These are phyloP conservation scores for Populus ilicifolia DNA, from an alignment of 345 rosid species.

Conservation along the genomic window DNA sequence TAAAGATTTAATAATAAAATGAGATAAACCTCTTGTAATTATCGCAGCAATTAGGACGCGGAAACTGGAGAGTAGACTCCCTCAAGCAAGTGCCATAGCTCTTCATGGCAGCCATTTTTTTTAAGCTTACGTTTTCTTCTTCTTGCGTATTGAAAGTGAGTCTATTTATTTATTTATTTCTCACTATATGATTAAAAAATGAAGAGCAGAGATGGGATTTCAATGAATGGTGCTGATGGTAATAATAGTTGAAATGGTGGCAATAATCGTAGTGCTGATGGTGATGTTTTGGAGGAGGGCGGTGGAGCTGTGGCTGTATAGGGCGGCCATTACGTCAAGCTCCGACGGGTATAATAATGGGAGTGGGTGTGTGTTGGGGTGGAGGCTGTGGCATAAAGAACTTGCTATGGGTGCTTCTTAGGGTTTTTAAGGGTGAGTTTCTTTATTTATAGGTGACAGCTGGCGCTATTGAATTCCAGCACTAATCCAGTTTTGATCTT, in stretches of 20 bases:
- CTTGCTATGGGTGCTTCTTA: background rate
- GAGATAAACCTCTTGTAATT: constrained; percentile 40
- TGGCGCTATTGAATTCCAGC: background rate
- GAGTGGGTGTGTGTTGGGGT: background rate
- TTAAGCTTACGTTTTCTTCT: background rate
- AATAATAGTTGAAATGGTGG: background rate
- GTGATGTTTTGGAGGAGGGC: background rate
- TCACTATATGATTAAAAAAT: background rate
- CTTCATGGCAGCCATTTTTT: constrained; percentile 43
- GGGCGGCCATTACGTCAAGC: background rate
- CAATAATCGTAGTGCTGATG: background rate
- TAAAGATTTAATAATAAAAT: background rate
- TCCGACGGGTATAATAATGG: background rate
- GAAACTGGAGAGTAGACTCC: constrained; percentile 32
- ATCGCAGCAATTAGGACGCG: constrained; percentile 27
- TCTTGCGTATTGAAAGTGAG: no score
- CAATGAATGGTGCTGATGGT: background rate
- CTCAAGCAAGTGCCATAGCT: constrained; percentile 35
- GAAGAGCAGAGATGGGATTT: background rate
- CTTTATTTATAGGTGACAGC: constrained; percentile 10
- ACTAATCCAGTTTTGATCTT: background rate
- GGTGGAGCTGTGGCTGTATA: background rate
- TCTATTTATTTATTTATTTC: background rate
- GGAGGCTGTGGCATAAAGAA: background rate
- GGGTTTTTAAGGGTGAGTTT: constrained; percentile 12